phyloP scores from a whole-genome alignment of 441 rosid species.

The Eutrema salsugineum region DNA sequence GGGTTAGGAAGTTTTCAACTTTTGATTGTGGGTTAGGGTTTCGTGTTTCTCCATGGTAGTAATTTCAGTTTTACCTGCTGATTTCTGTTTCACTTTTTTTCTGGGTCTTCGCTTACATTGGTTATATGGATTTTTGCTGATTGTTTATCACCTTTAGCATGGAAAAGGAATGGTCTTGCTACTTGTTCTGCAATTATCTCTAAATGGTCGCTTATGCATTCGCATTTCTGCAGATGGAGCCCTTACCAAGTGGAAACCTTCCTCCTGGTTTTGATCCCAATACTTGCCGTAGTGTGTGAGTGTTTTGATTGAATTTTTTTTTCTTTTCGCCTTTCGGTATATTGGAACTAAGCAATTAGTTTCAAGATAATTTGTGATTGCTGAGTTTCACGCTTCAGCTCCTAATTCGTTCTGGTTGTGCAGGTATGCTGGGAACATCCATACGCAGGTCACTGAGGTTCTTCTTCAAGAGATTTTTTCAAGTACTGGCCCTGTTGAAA shows the following conservation, averaged over 20 bases:
- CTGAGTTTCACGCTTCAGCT: conserved; percentile 21
- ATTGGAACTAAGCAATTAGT: background rate
- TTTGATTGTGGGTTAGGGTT: background rate
- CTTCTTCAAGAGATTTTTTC: conserved; percentile 96
- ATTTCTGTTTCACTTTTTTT: background rate
- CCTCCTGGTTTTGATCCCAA: conserved; percentile 39
- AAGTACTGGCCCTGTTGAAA: conserved; percentile 85
- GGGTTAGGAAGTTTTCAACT: background rate
- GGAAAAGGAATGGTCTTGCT: background rate
- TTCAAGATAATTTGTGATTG: background rate
- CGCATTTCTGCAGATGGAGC: conserved; percentile 26
- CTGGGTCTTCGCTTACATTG: background rate
- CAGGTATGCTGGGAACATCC: conserved; percentile 99
- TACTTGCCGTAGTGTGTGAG: conserved; percentile 40
- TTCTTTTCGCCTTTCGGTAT: background rate
- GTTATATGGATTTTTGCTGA: background rate
- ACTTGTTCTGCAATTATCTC: background rate
- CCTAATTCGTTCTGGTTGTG: conserved; percentile 25
- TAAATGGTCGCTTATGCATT: background rate
- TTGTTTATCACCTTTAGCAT: too few species aligned
- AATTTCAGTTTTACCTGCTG: background rate
- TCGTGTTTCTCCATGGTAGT: background rate
- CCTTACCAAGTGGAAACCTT: conserved; percentile 34
- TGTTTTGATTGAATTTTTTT: background rate
- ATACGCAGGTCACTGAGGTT: conserved; percentile 81